Evolutionary conservation across 768 basidiomycete genomes (phyloP).

Genomic region (Russula emetica): DNA sequence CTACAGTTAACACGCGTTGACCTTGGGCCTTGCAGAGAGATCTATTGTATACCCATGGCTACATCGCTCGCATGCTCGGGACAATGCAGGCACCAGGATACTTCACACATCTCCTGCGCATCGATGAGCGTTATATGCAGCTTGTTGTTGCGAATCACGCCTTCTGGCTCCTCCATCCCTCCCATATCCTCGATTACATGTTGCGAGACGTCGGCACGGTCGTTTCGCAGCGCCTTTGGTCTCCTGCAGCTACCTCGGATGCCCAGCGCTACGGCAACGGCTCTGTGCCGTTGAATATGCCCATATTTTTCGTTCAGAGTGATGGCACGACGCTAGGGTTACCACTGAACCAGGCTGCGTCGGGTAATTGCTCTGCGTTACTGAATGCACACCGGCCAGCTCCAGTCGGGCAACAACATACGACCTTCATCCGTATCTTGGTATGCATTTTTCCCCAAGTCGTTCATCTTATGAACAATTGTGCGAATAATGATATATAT

Average conservation of each 20-base stretch:
- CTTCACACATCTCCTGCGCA: neutral
- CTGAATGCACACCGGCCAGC: neutral
- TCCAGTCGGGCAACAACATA: neutral
- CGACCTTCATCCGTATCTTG: constrained; percentile 7
- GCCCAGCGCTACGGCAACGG: constrained; percentile 13
- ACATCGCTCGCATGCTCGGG: constrained; percentile 1
- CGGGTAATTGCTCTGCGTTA: neutral
- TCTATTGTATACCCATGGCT: neutral
- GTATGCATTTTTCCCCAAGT: neutral
- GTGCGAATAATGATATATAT: too few species aligned
- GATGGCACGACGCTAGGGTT: constrained; percentile 5
- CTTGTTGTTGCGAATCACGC: neutral
- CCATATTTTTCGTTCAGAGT: constrained; percentile 20
- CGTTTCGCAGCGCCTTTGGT: constrained; percentile 14
- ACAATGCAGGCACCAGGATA: neutral
- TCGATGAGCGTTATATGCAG: neutral
- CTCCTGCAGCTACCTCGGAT: constrained; percentile 1
- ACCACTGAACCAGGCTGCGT: neutral
- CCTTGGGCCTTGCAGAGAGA: neutral
- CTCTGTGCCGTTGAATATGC: constrained; percentile 4
- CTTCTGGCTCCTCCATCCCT: neutral
- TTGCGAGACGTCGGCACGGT: neutral
- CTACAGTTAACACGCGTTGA: neutral
- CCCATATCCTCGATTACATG: constrained; percentile 16
- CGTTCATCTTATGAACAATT: neutral